Base-by-base conservation (phyloP, 106 monocot species). In the Amphibolis antarctica region DNA sequence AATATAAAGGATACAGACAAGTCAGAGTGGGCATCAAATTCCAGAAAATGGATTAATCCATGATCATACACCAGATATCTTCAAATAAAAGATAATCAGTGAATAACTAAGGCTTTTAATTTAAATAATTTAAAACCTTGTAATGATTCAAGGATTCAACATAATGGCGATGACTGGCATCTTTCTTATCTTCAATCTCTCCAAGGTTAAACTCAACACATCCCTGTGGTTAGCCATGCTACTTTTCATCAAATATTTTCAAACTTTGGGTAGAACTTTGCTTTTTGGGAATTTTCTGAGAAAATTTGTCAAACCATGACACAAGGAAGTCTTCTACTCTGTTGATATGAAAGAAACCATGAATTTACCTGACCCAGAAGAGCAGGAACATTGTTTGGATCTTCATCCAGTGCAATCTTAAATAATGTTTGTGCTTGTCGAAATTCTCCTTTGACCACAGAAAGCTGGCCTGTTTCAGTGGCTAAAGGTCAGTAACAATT, bases 281-380 rank as follows among this genome's bases (percentile, higher is more conserved):
- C 7, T 36, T 7, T n/a, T n/a, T n/a, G n/a, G n/a, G n/a, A n/a
- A n/a, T n/a, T n/a, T n/a, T n/a, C n/a, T n/a, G n/a, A n/a, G n/a
- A n/a, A 36, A 36, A 36, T 7, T 7, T 36, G n/a, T 36, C 36
- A 36, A 36, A 36, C 36, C 36, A 36, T 36, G 36, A 36, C 7
- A 36, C 7, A 2, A 4, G 7, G 36, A 36, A 7, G 2, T 36
- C 36, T 36, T 36, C 7, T 36, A 36, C 2, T 4, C 7, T 36
- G 36, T 36, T 36, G 36, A 36, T 36, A 20, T 19, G 21, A 26
- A 43, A 70, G 31, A 30, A 23, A 63, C 10, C 30, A 48, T 46
- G 18, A 12, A 63, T n/a, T 10, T 74, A 98, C 96, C 96, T 86
- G 84, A 64, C 90, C 96, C 78, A 98, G 80, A 64, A 98, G 86